Evolutionary conservation across 371 early-diverging fungal genomes (phyloP), one percentile per base, ranked within the genome.

Genomic region (Mucor plumbeus): DNA sequence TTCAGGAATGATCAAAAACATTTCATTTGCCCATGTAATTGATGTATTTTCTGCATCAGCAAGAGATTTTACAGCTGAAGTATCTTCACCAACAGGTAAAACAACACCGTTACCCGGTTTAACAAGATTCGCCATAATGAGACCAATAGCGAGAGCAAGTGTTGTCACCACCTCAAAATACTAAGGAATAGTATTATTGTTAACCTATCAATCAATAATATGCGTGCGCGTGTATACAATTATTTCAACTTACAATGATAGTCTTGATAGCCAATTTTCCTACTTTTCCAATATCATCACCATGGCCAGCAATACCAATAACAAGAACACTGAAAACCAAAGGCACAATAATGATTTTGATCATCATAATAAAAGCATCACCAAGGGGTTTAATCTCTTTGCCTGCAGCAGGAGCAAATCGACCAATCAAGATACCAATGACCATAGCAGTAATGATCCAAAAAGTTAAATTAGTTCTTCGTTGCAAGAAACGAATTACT

Each of bases 221-320:
- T 26, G 26, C 26, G 26, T 26, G 26, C 26, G 26, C 3, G 26
- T n/a, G n/a, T n/a, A n/a, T 3, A 26, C 26, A 26, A 26, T 26
- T 26, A 26, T 26, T 3, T 26, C 26, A 3, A 26, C 26, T 26
- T 26, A 26, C 26, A 61, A 88, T 72, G 41, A 90, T 78, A 2
- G 87, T 78, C 77, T 89, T 90, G 70, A 89, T 58, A 5, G 89
- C 89, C 34, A 90, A 65, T 17, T 85, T 83, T 38, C 89, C 91
- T 31, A 90, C 84, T 44, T 82, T 73, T 19, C 69, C 76, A 36
- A 91, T 76, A 73, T 91, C 90, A 64, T 90, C 90, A 36, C 87
- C 87, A 64, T 94, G 94, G 15, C 92, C 81, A 54, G 78, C 78
- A 72, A 94, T 92, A 60, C 91, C 94, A 43, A 90, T 88, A 36